These are phyloP conservation scores for Globisporangium rhizosaccharum DNA, from an alignment of 352 stramenopile species.

Conservation along the genomic window DNA sequence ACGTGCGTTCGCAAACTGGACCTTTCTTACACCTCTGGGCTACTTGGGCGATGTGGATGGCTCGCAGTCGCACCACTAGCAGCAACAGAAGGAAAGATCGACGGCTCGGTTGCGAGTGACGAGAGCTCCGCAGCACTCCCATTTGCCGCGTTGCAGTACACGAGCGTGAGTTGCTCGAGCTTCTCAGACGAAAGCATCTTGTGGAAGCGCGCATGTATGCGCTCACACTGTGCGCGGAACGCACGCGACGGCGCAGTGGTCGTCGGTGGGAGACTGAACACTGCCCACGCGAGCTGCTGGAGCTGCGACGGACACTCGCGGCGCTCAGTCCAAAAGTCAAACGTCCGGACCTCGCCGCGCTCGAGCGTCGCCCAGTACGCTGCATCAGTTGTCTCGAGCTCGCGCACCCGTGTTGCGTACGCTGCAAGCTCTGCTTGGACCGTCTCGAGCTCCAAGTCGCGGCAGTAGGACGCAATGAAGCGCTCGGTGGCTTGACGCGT, in stretches of 20 bases:
- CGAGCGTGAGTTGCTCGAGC: slow-evolving; percentile 51
- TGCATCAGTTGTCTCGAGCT: slow-evolving; percentile 51
- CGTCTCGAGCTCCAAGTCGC: slow-evolving; percentile 12
- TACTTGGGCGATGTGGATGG: too few species aligned
- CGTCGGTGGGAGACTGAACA: slow-evolving; percentile 50
- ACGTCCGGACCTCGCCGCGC: slow-evolving; percentile 34
- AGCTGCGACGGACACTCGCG: slow-evolving; percentile 46
- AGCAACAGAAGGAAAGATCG: too few species aligned
- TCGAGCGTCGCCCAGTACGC: slow-evolving; percentile 50
- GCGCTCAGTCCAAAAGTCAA: slow-evolving; percentile 58
- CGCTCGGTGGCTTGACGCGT: slow-evolving; percentile 40
- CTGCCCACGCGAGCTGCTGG: slow-evolving; percentile 46
- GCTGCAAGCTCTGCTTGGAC: slow-evolving; percentile 24
- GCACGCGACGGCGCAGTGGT: slow-evolving; percentile 28
- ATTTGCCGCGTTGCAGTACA: slow-evolving; percentile 53
- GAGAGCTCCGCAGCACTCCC: slow-evolving; percentile 5
- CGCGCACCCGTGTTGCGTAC: slow-evolving; percentile 16
- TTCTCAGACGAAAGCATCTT: slow-evolving; percentile 30
- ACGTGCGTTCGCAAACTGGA: too few species aligned
- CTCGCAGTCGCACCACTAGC: too few species aligned
- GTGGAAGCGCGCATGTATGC: slow-evolving; percentile 41
- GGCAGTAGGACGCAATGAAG: slow-evolving; percentile 47
- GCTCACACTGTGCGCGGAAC: slow-evolving; percentile 26
- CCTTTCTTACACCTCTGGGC: too few species aligned
- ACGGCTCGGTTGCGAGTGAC: not conserved